Base-by-base conservation (phyloP, 208 protist genomes). In the Leishmania braziliensis region DNA sequence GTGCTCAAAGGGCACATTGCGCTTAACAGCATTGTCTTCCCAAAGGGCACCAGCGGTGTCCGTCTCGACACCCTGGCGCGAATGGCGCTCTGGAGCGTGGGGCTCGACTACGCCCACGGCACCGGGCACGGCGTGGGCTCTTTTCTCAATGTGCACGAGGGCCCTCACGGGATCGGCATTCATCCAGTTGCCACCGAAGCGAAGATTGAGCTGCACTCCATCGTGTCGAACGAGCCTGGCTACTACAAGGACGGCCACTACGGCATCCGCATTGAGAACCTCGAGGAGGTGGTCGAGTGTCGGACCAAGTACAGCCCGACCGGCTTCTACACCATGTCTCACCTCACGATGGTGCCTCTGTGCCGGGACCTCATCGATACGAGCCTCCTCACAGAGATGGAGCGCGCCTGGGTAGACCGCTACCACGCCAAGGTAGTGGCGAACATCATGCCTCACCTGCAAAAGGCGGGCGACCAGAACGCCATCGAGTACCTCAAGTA, bases 191-290 rank as follows among this genome's bases (percentile, higher is more conserved):
- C 86, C 18, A 95, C 92, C 29, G 86, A 86, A 51, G 93, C 89
- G 50, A 82, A 70, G 33, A 75, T 98, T 39, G 84, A 92, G 54
- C 85, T 79, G 46, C 85, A 91, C 70, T 91, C 84, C 80, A 84
- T 98, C 29, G 88, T 98, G 39, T 97, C 95, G 18, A 98, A 98
- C 84, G 95, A 99, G 85, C 98, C 98, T 0, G 99, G 99, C 2
- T 99, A 99, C 92, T 99, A 99, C 92, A 97, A 99, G 84, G 95
- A 95, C 29, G 98, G 97, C n/a, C 78, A 71, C 20, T 99, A 99
- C 88, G 99, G 99, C 83, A 99, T 99, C 79, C 97, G 99, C 75
- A 99, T 99, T 80, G 99, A 99, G 82, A 99, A 99, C 85, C 90
- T 99, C 48, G 92, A 99, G 79, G 76, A 98, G 29, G 87, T 98